These are phyloP conservation scores for Pestalotiopsis sp. DNA, from an alignment of 2,329 filamentous ascomycete genomes.

Conservation along the genomic window DNA sequence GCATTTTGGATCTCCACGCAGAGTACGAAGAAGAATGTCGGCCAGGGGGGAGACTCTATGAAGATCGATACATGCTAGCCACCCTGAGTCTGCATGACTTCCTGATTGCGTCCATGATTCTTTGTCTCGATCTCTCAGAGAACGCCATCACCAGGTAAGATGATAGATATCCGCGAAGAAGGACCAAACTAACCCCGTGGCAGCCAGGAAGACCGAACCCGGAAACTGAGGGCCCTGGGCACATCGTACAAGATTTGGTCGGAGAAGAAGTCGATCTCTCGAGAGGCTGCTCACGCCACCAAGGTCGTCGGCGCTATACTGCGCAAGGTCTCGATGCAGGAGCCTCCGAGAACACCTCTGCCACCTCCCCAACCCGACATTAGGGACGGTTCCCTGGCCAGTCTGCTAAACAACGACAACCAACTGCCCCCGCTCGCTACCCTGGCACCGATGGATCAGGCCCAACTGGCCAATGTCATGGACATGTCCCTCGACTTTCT, in stretches of 20 bases:
- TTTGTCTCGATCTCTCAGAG: conserved; percentile 54
- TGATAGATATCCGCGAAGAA: not conserved
- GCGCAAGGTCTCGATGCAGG: conserved; percentile 36
- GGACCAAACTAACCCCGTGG: conserved; percentile 18
- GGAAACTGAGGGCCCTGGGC: conserved; percentile 39
- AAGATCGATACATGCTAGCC: conserved; percentile 56
- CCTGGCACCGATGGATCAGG: conserved; percentile 24
- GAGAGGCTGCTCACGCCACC: conserved; percentile 45
- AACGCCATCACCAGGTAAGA: conserved; percentile 39
- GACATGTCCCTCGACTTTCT: conserved; percentile 33
- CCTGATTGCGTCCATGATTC: conserved; percentile 60
- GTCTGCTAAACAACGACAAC: conserved; percentile 33
- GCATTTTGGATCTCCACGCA: conserved; percentile 47
- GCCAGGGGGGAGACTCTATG: conserved; percentile 52
- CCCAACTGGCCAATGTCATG: conserved; percentile 23
- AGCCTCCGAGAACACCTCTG: conserved; percentile 21
- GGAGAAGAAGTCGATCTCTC: conserved; percentile 37
- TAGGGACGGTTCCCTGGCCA: conserved; percentile 32
- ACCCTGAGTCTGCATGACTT: conserved; percentile 59
- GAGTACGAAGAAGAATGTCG: conserved; percentile 48
- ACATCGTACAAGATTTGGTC: conserved; percentile 47
- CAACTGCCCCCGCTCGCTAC: conserved; percentile 22
- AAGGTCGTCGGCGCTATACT: conserved; percentile 46
- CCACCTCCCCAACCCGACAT: conserved; percentile 29
- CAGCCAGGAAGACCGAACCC: conserved; percentile 33